Evolutionary conservation across 2,329 filamentous ascomycete species (phyloP).

Genomic region (Cladosporium halotolerans): DNA sequence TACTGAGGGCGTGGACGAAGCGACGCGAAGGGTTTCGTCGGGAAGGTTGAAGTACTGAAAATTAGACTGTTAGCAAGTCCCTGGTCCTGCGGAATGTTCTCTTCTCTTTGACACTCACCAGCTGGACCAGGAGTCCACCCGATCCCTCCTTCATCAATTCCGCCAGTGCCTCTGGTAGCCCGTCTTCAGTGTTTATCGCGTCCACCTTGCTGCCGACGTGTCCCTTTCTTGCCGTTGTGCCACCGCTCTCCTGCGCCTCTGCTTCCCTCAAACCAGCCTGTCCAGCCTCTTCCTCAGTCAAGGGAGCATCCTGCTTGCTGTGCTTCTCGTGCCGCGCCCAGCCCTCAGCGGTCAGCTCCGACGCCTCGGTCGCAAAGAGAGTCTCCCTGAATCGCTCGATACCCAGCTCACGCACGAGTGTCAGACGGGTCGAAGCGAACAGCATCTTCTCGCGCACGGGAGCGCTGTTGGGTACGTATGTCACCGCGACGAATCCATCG

Average conservation of each 20-base stretch:
- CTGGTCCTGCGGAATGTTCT: background rate
- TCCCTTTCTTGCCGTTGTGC: conserved; percentile 54
- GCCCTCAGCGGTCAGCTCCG: conserved; percentile 62
- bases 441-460: conserved; percentile 83
- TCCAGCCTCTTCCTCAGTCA: conserved; percentile 71
- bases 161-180: conserved; percentile 59
- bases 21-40: conserved; percentile 64
- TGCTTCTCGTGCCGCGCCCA: conserved; percentile 70
- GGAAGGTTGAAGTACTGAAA: conserved; percentile 63
- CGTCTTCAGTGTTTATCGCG: conserved; percentile 50
- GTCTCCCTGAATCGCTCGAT: conserved; percentile 72
- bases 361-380: conserved; percentile 63
- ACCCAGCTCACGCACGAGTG: conserved; percentile 69
- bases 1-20: conserved; percentile 46
- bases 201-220: conserved; percentile 43
- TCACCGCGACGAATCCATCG: conserved; percentile 58
- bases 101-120: conserved; percentile 47
- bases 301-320: conserved; percentile 53
- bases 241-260: conserved; percentile 68
- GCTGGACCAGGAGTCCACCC: conserved; percentile 50
- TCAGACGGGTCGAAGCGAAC: conserved; percentile 70
- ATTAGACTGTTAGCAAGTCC: background rate
- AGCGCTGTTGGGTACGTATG: conserved; percentile 72
- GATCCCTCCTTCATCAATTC: conserved; percentile 49
- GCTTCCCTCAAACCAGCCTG: conserved; percentile 67